Base-by-base conservation (phyloP, 179 eudicot species). In the Beta corolliflora region DNA sequence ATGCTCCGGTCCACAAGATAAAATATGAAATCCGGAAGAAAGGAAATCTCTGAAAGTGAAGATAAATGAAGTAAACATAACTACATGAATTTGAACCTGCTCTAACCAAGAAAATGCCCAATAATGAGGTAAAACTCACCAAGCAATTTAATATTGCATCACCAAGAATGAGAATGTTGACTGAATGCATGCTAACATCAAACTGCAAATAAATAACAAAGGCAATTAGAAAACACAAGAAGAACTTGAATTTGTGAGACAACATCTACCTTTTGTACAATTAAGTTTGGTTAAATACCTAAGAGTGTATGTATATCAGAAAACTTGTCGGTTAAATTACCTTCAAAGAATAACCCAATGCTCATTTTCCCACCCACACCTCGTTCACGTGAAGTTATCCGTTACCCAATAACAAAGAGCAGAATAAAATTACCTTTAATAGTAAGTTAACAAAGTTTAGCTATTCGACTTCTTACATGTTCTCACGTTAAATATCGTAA, bases 11-110 rank as follows among this genome's bases (percentile, higher is more conserved):
- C 94, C 93, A 91, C 56, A 89, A 45, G 67, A 89, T 81, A 68
- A 95, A 94, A 84, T 95, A 94, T 18, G 88, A 86, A 65, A 92
- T 72, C 46, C 98, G 91, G 85, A 94, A 95, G 85, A 91, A 82
- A 70, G 99, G 98, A 79, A 94, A 92, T 71, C 89, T 82, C 99
- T 95, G 94, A 25, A 9, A 63, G 4, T 48, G 25, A 77, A 78
- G 82, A 65, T 4, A 60, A 36, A 29, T 15, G 45, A 84, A 76
- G 82, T 13, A 21, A 58, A 69, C 41, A 50, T 14, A 9, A 46
- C 16, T 70, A 64, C 13, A 67, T 5, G 12, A 18, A 6, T 63
- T 54, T 59, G 41, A 23, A 8, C 31, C 71, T 14, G 9, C 50
- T 25, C 29, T 25, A 25, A 9, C 29, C 31, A 23, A 72, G 52